Evolutionary conservation across 108 stramenopile species (phyloP).

Genomic region (Skeletonema menzelii): DNA sequence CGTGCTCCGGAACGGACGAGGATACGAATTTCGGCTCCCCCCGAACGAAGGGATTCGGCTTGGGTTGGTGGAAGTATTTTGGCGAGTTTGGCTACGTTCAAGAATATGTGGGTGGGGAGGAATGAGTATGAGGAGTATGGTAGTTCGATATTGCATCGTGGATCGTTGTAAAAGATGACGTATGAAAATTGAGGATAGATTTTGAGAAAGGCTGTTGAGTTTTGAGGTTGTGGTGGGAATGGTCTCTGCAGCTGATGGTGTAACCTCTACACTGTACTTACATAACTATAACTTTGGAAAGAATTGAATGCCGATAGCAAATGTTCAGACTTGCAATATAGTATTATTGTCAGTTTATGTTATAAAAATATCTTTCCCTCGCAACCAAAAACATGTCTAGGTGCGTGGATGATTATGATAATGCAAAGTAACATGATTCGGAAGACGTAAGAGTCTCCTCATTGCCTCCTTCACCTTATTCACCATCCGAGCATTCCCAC

Average conservation of each 20-base stretch:
- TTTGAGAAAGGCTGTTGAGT: neutral
- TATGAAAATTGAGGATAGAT: neutral
- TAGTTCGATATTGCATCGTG: constrained; percentile 76
- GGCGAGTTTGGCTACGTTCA: constrained; percentile 97
- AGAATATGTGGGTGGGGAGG: constrained; percentile 95
- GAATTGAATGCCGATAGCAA: neutral
- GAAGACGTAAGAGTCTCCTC: constrained; percentile 83
- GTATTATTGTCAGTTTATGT: neutral
- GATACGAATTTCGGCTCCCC: constrained; percentile 92
- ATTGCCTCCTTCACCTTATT: constrained; percentile 84
- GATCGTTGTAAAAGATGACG: constrained; percentile 51
- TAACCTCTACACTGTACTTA: neutral
- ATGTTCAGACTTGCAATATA: neutral
- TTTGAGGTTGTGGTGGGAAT: neutral
- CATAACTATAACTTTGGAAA: neutral
- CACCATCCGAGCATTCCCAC: constrained; percentile 71
- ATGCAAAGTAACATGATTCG: constrained; percentile 54
- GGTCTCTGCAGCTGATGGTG: neutral
- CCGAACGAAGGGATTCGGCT: constrained; percentile 84
- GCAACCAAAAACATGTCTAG: neutral
- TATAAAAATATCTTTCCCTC: neutral
- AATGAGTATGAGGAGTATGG: constrained; percentile 96
- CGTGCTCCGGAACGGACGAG: constrained; percentile 80
- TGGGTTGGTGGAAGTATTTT: constrained; percentile 98
- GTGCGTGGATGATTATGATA: constrained; percentile 47